A percentile compares a stretch with the other conserved stretches of the same genome.
Conservation (phyloP, 257 asterid species). For the Fraxinus excelsior region DNA sequence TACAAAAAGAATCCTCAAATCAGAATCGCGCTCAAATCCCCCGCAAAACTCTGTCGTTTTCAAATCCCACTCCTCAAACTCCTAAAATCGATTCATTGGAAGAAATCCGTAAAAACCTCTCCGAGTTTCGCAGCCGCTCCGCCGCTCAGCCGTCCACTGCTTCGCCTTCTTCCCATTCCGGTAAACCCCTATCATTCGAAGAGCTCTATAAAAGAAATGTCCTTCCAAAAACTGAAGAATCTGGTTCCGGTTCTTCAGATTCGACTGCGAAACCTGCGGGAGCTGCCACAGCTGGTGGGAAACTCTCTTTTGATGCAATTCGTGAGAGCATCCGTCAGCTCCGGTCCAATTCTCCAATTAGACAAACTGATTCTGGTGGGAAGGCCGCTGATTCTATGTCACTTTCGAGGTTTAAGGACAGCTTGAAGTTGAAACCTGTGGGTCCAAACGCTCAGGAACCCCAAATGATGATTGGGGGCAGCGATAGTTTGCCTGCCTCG, state of each 20-base stretch:
- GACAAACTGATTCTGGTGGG: slow-evolving; percentile 5
- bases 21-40: slow-evolving; percentile 21
- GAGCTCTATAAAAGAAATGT: slow-evolving; percentile 37
- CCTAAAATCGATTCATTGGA: slow-evolving; percentile 11
- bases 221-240: slow-evolving; percentile 1
- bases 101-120: slow-evolving; percentile 28
- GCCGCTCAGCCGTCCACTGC: slow-evolving; percentile 26
- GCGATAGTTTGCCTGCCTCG: slow-evolving; percentile 15
- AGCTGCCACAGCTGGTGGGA: neutral
- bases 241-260: slow-evolving; percentile 5
- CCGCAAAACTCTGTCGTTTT: slow-evolving; percentile 20
- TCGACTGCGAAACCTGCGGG: neutral
- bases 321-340: slow-evolving; percentile 22
- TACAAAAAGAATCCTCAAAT: slow-evolving; percentile 20
- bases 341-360: neutral
- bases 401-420: slow-evolving; percentile 15
- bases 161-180: neutral
- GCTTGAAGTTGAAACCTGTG: slow-evolving; percentile 8
- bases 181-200: slow-evolving; percentile 24
- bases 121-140: slow-evolving; percentile 40
- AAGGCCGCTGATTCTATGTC: slow-evolving; percentile 1
- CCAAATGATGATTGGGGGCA: slow-evolving; percentile 20
- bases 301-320: slow-evolving; percentile 8
- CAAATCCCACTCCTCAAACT: slow-evolving; percentile 11
- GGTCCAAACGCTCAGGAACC: slow-evolving; percentile 14